phyloP scores from a whole-genome alignment of 108 stramenopile species.

The Skeletonema tropicum region DNA sequence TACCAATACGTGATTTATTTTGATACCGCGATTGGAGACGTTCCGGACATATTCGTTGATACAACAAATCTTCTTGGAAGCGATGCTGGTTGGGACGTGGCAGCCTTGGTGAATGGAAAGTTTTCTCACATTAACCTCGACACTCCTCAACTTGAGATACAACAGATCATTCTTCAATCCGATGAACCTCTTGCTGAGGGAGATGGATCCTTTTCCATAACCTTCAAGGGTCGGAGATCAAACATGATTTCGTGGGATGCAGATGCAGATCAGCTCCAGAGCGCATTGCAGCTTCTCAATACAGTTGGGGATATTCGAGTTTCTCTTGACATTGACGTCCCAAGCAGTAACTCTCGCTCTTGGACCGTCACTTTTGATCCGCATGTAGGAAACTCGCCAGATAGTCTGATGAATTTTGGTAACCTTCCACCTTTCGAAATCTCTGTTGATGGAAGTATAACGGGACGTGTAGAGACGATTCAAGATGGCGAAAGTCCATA shows the following conservation, averaged over 20 bases:
- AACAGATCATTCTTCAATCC: constrained; percentile 10
- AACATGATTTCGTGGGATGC: constrained; percentile 46
- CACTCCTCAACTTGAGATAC: constrained; percentile 23
- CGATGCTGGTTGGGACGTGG: constrained; percentile 35
- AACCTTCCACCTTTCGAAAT: constrained; percentile 22
- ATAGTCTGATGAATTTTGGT: constrained; percentile 40
- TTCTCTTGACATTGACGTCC: constrained; percentile 9
- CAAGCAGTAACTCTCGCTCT: constrained; percentile 3
- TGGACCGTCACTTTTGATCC: constrained; percentile 45
- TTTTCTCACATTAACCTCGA: constrained; percentile 44
- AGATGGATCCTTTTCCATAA: constrained; percentile 20
- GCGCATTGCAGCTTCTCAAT: constrained; percentile 53
- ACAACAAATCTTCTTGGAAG: constrained; percentile 46
- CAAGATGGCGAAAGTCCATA: constrained; percentile 55
- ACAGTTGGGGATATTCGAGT: constrained; percentile 48
- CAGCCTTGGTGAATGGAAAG: constrained; percentile 35
- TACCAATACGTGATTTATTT: constrained; percentile 72
- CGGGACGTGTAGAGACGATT: constrained; percentile 18
- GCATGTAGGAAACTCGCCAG: constrained; percentile 20
- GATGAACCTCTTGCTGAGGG: constrained; percentile 1
- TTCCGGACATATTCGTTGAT: constrained; percentile 52
- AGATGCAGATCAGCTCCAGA: constrained; percentile 42
- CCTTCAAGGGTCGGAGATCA: constrained; percentile 23
- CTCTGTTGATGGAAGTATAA: constrained; percentile 18
- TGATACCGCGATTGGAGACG: constrained; percentile 66